Evolutionary conservation across 1,284 basidiomycete genomes (phyloP).

Genomic region (Kwoniella shivajii): DNA sequence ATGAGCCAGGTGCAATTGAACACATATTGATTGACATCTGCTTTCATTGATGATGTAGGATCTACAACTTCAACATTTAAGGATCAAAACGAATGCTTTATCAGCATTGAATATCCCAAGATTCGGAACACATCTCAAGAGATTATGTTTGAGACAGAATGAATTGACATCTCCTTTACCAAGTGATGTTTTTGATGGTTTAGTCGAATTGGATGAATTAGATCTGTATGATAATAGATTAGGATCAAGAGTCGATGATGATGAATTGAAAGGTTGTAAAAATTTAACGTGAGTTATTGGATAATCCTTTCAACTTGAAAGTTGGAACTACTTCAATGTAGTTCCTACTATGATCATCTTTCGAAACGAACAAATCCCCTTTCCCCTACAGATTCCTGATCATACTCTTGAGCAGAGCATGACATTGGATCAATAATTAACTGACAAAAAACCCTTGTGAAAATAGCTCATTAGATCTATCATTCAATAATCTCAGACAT

Average conservation of each 20-base stretch:
- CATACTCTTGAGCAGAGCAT: too few relatives aligned
- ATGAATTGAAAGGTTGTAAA: slow-evolving; percentile 64
- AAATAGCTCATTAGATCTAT: slow-evolving; percentile 83
- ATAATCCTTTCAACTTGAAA: too few relatives aligned
- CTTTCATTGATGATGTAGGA: slow-evolving; percentile 70
- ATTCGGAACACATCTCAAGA: slow-evolving; percentile 70
- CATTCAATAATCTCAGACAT: slow-evolving; percentile 83
- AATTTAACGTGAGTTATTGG: slow-evolving; percentile 67
- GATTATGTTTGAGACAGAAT: slow-evolving; percentile 89
- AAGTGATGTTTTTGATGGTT: slow-evolving; percentile 64
- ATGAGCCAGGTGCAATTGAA: too few relatives aligned
- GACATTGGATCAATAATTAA: too few relatives aligned
- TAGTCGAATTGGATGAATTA: slow-evolving; percentile 78
- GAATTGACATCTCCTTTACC: slow-evolving; percentile 70
- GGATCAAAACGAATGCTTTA: slow-evolving; percentile 65
- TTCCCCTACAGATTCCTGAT: too few relatives aligned
- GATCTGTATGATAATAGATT: slow-evolving; percentile 96
- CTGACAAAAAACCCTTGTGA: background rate
- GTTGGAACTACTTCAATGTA: too few relatives aligned
- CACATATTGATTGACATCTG: too few relatives aligned
- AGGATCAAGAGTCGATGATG: slow-evolving; percentile 63
- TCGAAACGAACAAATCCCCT: too few relatives aligned
- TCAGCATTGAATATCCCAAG: slow-evolving; percentile 63
- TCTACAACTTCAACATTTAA: slow-evolving; percentile 83
- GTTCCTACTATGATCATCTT: too few relatives aligned